These are phyloP conservation scores for Podaxis sp. DNA, from an alignment of 768 basidiomycete species.

Conservation along the genomic window DNA sequence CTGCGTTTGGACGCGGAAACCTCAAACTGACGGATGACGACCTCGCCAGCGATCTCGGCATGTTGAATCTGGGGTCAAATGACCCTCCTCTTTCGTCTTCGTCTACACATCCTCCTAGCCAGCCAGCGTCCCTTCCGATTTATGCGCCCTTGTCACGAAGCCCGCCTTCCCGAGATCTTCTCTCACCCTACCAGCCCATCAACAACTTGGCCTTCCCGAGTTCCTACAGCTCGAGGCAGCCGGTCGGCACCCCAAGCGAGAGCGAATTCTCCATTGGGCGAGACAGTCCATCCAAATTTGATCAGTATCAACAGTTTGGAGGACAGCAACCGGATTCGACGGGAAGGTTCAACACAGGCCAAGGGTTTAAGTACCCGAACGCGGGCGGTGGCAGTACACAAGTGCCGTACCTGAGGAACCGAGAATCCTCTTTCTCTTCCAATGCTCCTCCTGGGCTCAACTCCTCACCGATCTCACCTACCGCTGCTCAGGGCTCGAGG, in stretches of 20 bases:
- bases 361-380: constrained; percentile 58
- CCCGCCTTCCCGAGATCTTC: constrained; percentile 53
- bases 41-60: constrained; percentile 67
- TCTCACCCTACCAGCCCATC: constrained; percentile 56
- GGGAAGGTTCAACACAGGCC: constrained; percentile 64
- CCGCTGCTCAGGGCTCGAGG: constrained; percentile 23
- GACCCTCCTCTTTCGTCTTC: constrained; percentile 38
- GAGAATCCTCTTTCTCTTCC: constrained; percentile 16
- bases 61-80: constrained; percentile 55
- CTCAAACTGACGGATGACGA: constrained; percentile 79
- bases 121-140: constrained; percentile 76
- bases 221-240: constrained; percentile 47
- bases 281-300: constrained; percentile 35
- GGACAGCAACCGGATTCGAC: constrained; percentile 40
- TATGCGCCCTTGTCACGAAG: constrained; percentile 70
- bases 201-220: constrained; percentile 57
- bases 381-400: constrained; percentile 19
- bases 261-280: constrained; percentile 51
- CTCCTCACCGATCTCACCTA: constrained; percentile 60
- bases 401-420: constrained; percentile 16
- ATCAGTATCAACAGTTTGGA: constrained; percentile 25
- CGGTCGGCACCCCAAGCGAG: constrained; percentile 62
- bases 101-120: constrained; percentile 56
- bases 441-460: constrained; percentile 16
- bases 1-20: constrained; percentile 49